phyloP scores from a whole-genome alignment of 2,329 filamentous ascomycete genomes.

The Fusarium sp. region DNA sequence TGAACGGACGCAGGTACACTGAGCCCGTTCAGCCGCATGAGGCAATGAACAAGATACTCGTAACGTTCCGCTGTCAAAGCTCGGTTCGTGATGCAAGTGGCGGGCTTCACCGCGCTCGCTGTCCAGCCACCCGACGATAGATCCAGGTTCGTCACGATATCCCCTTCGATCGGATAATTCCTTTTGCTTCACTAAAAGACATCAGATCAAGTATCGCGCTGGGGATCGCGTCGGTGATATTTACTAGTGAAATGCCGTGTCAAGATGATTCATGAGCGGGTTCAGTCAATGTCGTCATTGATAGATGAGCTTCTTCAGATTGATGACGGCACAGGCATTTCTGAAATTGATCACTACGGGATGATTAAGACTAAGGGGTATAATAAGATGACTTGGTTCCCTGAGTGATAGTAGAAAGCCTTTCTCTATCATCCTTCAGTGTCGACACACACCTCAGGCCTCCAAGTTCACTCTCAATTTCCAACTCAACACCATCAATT shows the following conservation, averaged over 20 bases:
- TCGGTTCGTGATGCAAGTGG: conserved; percentile 12
- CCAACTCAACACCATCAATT: neutral
- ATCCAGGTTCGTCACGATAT: conserved; percentile 7
- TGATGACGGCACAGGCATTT: conserved; percentile 18
- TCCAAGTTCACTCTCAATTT: neutral
- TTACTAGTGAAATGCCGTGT: conserved; percentile 12
- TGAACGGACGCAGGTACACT: neutral
- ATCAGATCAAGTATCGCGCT: conserved; percentile 6
- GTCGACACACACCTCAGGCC: neutral
- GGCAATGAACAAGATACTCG: neutral
- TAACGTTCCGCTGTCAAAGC: neutral
- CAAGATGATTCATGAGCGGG: conserved; percentile 35
- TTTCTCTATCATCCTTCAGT: neutral
- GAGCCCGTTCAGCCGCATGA: neutral
- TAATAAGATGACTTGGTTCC: conserved; percentile 24
- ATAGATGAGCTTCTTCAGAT: conserved; percentile 11
- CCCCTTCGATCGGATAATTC: conserved; percentile 17
- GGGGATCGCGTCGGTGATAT: conserved; percentile 13
- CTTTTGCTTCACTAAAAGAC: neutral
- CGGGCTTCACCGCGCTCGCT: neutral
- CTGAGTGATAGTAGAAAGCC: accelerated
- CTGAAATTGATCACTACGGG: neutral
- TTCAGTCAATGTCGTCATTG: conserved; percentile 39
- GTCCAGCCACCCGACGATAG: conserved; percentile 19
- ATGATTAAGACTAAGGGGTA: neutral